These are phyloP conservation scores for Carallia brachiata DNA, from an alignment of 345 rosid genomes.

Conservation along the genomic window DNA sequence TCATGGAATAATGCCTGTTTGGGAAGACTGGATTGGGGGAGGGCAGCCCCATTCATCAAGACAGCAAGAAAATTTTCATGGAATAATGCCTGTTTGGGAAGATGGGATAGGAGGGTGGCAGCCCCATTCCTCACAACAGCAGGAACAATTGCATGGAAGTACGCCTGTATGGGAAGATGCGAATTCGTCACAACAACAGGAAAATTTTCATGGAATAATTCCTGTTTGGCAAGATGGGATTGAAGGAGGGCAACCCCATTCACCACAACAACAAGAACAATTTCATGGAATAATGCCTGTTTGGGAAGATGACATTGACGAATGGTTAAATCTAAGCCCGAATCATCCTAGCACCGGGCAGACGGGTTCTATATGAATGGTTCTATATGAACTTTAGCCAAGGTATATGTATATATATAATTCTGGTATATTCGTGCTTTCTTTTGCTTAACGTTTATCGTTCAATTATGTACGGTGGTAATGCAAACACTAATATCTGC, in stretches of 20 bases:
- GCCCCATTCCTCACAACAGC: constrained; percentile 14
- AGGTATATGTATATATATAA: constrained; percentile 3
- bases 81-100: not conserved
- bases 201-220: not conserved
- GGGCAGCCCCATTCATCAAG: too few relatives aligned
- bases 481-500: too few relatives aligned
- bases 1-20: not conserved
- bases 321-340: constrained; percentile 3
- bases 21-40: constrained; percentile 7
- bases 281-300: not conserved
- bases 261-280: constrained; percentile 6
- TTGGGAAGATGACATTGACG: constrained; percentile 2
- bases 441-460: too few relatives aligned
- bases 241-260: constrained; percentile 18
- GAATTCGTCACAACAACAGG: not conserved
- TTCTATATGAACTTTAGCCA: not conserved
- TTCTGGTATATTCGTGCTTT: too few relatives aligned
- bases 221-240: not conserved
- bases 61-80: constrained; percentile 4
- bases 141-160: not conserved
- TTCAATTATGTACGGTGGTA: too few relatives aligned
- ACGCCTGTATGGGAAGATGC: constrained; percentile 12
- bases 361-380: not conserved
- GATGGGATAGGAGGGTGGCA: constrained; percentile 14
- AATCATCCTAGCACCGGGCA: not conserved